Evolutionary conservation across 805 yeast genomes (phyloP).

Genomic region (Wickerhamomyces xylosicus): DNA sequence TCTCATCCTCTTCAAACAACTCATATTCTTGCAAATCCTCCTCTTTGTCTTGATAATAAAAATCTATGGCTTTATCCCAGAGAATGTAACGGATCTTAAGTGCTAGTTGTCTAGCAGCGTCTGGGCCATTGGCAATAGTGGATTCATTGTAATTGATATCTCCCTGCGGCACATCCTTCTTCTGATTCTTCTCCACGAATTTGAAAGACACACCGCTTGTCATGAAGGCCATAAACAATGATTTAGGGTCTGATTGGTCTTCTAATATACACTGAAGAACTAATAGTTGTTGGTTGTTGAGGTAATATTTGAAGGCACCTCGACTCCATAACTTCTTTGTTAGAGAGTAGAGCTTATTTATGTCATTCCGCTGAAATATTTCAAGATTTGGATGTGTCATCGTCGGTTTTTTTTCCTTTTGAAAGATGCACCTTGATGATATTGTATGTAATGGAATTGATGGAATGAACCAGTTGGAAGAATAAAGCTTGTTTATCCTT

Average conservation of each 20-base stretch:
- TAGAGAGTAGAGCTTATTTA: slow-evolving; percentile 13
- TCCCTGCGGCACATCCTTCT: background rate
- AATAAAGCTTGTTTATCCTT: too few relatives aligned
- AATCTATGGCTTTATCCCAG: slow-evolving; percentile 63
- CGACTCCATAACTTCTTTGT: slow-evolving; percentile 18
- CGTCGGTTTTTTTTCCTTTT: too few relatives aligned
- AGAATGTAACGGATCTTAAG: slow-evolving; percentile 55
- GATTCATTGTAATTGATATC: slow-evolving; percentile 23
- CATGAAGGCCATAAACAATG: slow-evolving; percentile 35
- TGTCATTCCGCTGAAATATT: slow-evolving; percentile 19
- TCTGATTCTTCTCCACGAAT: slow-evolving; percentile 8
- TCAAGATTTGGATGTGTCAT: slow-evolving; percentile 8
- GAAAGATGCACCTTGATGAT: too few relatives aligned
- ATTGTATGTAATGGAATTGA: too few relatives aligned
- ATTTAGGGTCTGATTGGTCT: slow-evolving; percentile 17
- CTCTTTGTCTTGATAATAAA: slow-evolving; percentile 19
- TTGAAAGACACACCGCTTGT: slow-evolving; percentile 21
- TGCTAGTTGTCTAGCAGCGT: slow-evolving; percentile 45
- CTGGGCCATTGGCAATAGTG: slow-evolving; percentile 29
- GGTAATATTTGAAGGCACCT: slow-evolving; percentile 34
- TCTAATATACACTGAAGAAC: slow-evolving; percentile 36
- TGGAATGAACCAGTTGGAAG: too few relatives aligned
- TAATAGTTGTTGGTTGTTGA: slow-evolving; percentile 46
- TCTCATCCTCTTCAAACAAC: slow-evolving; percentile 11
- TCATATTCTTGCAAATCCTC: slow-evolving; percentile 8